These are phyloP conservation scores for Kurtzmaniella cleridarum DNA, from an alignment of 805 yeast species.

Conservation along the genomic window DNA sequence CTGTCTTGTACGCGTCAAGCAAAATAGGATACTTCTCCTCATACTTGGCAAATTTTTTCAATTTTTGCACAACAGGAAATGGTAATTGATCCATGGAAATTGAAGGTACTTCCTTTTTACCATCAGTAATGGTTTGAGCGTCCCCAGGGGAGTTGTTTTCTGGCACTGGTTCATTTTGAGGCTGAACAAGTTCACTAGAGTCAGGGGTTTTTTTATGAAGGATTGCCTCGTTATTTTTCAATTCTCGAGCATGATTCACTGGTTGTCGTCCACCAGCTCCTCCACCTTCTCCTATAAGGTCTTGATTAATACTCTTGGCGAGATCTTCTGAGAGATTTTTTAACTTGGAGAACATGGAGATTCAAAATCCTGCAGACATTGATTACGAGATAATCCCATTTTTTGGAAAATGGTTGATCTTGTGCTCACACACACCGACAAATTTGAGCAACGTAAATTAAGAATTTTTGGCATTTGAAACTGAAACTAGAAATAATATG, in stretches of 20 bases:
- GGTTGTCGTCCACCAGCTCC: constrained; percentile 3
- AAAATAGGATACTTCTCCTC: constrained; percentile 87
- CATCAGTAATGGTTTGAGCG: background rate
- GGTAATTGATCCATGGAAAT: background rate
- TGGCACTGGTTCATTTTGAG: constrained; percentile 33
- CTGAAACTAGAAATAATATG: too few relatives aligned
- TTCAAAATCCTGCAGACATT: too few relatives aligned
- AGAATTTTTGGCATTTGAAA: too few relatives aligned
- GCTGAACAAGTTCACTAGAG: constrained; percentile 40
- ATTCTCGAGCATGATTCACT: constrained; percentile 19
- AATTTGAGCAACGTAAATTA: too few relatives aligned
- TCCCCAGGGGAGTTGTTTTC: constrained; percentile 2
- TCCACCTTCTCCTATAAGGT: constrained; percentile 16
- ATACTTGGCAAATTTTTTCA: constrained; percentile 75
- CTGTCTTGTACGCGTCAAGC: constrained; percentile 78
- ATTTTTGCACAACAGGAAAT: constrained; percentile 23
- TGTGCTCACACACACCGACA: too few relatives aligned
- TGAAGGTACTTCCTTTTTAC: background rate
- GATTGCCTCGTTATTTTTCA: constrained; percentile 29
- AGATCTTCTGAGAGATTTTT: constrained; percentile 41
- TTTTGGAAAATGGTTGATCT: too few relatives aligned
- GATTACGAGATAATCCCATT: too few relatives aligned
- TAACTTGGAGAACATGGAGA: constrained; percentile 34
- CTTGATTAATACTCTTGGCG: constrained; percentile 36
- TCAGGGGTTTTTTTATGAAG: constrained; percentile 44